Conservation (phyloP, 257 asterid genomes). For the Fraxinus cuspidata region DNA sequence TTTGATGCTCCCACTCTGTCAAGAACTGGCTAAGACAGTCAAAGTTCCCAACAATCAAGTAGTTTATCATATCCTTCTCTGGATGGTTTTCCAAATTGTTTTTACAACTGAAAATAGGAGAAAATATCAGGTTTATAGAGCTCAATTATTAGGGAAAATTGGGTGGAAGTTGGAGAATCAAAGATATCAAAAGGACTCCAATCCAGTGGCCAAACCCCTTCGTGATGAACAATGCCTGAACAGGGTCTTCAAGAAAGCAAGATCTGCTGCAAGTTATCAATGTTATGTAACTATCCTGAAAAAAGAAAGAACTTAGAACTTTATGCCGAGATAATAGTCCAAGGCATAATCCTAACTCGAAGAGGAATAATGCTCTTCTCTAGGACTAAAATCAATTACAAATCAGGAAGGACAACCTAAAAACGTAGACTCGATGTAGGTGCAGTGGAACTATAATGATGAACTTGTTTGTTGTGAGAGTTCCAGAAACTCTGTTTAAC, state of each 20-base stretch:
- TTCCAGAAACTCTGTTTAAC: not conserved
- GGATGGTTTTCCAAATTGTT: not conserved
- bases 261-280: not conserved
- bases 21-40: too few species aligned
- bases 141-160: not conserved
- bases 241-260: too few species aligned
- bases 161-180: not conserved
- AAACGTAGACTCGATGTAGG: not conserved
- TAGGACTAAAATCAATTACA: too few species aligned
- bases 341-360: not conserved
- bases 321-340: not conserved
- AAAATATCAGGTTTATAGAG: not conserved
- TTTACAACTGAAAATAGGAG: not conserved
- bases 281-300: not conserved
- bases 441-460: not conserved
- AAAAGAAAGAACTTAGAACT: not conserved
- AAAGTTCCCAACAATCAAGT: too few species aligned
- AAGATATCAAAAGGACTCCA: not conserved
- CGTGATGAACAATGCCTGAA: not conserved
- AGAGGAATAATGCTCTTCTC: not conserved
- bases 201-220: not conserved
- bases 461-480: not conserved
- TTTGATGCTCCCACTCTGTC: too few species aligned
- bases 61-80: too few species aligned
- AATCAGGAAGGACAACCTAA: not conserved